Base-by-base conservation (phyloP, 139 green algal genomes). In the Diplosphaera chodatii region DNA sequence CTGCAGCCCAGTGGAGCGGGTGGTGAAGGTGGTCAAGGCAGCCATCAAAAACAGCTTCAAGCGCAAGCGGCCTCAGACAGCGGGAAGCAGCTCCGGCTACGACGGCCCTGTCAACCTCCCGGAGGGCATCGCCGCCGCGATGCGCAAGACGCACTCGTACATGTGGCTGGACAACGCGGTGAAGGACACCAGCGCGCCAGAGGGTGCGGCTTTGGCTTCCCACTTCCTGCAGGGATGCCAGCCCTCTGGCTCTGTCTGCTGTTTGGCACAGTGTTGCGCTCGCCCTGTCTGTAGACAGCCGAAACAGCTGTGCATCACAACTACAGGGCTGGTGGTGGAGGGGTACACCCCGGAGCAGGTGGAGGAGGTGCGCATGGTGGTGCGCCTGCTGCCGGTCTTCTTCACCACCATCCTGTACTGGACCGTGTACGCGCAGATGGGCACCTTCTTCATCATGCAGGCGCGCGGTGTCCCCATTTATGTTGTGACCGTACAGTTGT, bases 371-470 rank as follows among this genome's bases (percentile, higher is more conserved):
- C 92, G 93, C 81, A 77, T 94, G 73, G 91, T 98, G 70, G 73
- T 96, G 77, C 84, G 93, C 56, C 85, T 97, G 80, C 80, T 97
- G 70, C 93, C 92, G 41, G 80, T 98, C 23, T 97, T 97, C 79
- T 84, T 85, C 72, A 86, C 89, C 72, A 95, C 86, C 30, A 88
- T 93, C 65, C 40, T 95, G 27, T 98, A 94, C 85, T 97, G 91
- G 90, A 94, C 88, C 32, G 88, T 98, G 68, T 97, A 97, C 82
- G 84, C 80, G 30, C 88, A 94, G 85, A 97, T 97, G 92, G 81
- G 85, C 69, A 90, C 83, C 40, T 88, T 97, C 63, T 98, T 97
- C 69, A 89, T 97, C 73, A 77, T 85, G 63, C 91, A 97, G 71
- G 48, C 48, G 16, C 48, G 48, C 16, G n/a, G n/a, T n/a, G n/a